Conservation (phyloP, 2,329 filamentous ascomycete genomes). For the Cladosporium austrohemisphaericum region DNA sequence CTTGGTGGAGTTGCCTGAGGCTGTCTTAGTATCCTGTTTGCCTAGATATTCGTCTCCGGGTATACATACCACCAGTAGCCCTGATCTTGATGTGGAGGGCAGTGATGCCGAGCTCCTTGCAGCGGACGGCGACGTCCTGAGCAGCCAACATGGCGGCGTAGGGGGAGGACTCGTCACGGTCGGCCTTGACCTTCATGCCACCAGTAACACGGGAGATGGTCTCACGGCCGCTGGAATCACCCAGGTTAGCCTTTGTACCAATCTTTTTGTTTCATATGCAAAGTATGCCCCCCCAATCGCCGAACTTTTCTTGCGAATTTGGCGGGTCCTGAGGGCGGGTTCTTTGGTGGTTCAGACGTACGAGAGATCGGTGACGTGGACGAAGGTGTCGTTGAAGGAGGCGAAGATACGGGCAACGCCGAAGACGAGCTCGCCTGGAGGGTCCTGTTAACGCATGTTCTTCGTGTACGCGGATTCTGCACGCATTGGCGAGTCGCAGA, state of each 20-base stretch:
- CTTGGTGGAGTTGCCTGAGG: constrained; percentile 93
- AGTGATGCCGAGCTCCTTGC: constrained; percentile 81
- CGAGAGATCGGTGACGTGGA: constrained; percentile 97
- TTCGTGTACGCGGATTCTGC: constrained; percentile 15
- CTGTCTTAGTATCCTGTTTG: constrained; percentile 13
- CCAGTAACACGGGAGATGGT: constrained; percentile 99
- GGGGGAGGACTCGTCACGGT: constrained; percentile 98
- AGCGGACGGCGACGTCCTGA: constrained; percentile 83
- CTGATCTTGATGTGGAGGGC: constrained; percentile 99
- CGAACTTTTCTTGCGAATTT: constrained; percentile 18
- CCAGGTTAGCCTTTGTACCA: constrained; percentile 59
- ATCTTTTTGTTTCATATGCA: constrained; percentile 23
- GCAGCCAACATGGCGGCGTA: constrained; percentile 99
- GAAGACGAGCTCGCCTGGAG: constrained; percentile 87
- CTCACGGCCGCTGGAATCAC: constrained; percentile 90
- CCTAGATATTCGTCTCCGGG: not conserved
- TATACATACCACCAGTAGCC: constrained; percentile 82
- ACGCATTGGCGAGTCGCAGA: constrained; percentile 30
- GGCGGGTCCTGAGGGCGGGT: constrained; percentile 1
- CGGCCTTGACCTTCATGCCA: constrained; percentile 99
- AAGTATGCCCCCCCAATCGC: too few species aligned
- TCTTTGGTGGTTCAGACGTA: constrained; percentile 33
- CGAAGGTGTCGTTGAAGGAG: constrained; percentile 63
- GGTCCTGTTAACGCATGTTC: constrained; percentile 24
- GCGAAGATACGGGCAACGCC: constrained; percentile 98